Base-by-base conservation (phyloP, 495 filamentous ascomycete species). In the Penicillium bovifimosum region DNA sequence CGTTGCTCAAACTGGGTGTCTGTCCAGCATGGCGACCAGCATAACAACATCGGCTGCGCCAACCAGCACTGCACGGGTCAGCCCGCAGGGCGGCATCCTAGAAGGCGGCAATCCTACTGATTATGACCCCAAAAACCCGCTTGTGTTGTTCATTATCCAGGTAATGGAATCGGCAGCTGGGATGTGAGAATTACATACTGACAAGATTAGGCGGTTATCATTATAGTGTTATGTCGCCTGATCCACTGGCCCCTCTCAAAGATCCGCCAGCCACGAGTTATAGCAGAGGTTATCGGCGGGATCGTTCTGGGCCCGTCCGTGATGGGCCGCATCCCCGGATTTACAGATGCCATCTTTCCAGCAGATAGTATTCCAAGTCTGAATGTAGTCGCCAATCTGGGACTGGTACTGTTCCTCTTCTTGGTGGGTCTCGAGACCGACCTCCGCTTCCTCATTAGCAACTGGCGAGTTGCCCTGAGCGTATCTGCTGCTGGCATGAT, bases 111-210 rank as follows among this genome's bases (percentile, higher is more conserved):
- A 92, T 58, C 91, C 90, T 5, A 70, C 80, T 9, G 48, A 70
- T 5, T 95, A 90, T 71, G 82, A 86, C 50, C 55, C 86, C 9
- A 84, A 78, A 51, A 89, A 96, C 55, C 93, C 93, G n/a, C 87
- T 98, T 57, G 83, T 87, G 34, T 65, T 96, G 28, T 97, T 98
- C 67, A 96, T 96, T 59, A 90, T 97, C 44, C 92, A 97, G 84
- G 91, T 86, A 76, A 48, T 8, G 16, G 29, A 16, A 2, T 16
- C 7, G 34, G 1, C 33, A 28, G 69, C 26, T 36, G 47, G 40
- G 55, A n/a, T n/a, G 47, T 28, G 42, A 32, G 44, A 10, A 10
- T 28, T 40, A 28, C n/a, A 43, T 10, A 16, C 13, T 43, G 26
- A 43, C n/a, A 43, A 3, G 4, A 16, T 16, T 33, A 95, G 90